Base-by-base conservation (phyloP, 1,284 basidiomycete species). In the Agaricales sp. region DNA sequence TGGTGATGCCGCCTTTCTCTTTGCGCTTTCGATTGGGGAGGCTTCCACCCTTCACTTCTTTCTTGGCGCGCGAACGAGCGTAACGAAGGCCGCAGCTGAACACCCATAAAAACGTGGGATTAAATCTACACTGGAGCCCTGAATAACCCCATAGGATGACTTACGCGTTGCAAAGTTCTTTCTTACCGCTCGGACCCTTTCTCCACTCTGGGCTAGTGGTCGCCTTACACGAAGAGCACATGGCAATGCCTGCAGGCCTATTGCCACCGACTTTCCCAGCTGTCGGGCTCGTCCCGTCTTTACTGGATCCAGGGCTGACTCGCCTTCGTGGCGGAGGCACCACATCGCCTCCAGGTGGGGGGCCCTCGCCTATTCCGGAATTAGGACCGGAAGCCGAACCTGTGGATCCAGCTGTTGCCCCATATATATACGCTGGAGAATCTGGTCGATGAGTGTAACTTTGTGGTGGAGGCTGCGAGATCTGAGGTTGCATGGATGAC, bases 131-230 rank as follows among this genome's bases (percentile, higher is more conserved):
- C n/a, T n/a, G n/a, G n/a, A n/a, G n/a, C n/a, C n/a, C n/a, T n/a
- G n/a, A n/a, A n/a, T n/a, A n/a, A n/a, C n/a, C n/a, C n/a, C n/a
- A n/a, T n/a, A n/a, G n/a, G n/a, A 51, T 51, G 51, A 76, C 87
- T 73, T 67, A 93, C 87, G 92, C 92, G 67, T 95, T 95, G 65
- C 92, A 95, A 44, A 95, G 70, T 63, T 92, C 88, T 68, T 94
- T 94, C 64, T 88, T 86, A 14, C 92, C 92, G 58, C 78, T 88
- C 50, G 87, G 86, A 14, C 87, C 91, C 64, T 95, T 92, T 59
- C 93, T 74, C 93, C 93, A 97, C 64, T 97, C 94, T 0, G 93
- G 93, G 57, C 87, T 92, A 48, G 83, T 81, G 12, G 81, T 86
- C 19, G 75, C 86, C 62, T 84, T 87, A 66, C 92, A 95, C 58